Conservation (phyloP, 2,329 filamentous ascomycete genomes). For the Penicillium capsulatum region DNA sequence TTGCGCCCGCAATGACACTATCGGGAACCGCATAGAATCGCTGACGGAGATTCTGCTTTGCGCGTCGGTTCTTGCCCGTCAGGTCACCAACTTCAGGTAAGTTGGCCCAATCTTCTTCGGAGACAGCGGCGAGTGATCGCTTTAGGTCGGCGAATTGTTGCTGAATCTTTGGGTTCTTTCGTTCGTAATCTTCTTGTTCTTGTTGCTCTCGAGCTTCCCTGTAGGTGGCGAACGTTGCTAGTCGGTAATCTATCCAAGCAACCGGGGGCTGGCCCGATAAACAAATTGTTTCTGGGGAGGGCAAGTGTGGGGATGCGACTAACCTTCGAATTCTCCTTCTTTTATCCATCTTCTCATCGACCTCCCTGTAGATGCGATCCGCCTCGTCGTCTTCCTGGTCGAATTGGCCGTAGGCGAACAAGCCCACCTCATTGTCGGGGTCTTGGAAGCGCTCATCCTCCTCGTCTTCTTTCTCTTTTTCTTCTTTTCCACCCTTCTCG, state of each 20-base stretch:
- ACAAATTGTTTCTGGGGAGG: slow-evolving; percentile 50
- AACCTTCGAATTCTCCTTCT: slow-evolving; percentile 82
- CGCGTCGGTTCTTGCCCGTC: slow-evolving; percentile 86
- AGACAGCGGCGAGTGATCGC: slow-evolving; percentile 77
- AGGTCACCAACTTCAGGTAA: slow-evolving; percentile 94
- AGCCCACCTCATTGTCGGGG: slow-evolving; percentile 91
- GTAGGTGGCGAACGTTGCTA: slow-evolving; percentile 54
- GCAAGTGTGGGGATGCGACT: slow-evolving; percentile 44
- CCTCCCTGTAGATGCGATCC: slow-evolving; percentile 88
- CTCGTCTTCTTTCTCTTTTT: slow-evolving; percentile 66
- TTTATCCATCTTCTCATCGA: slow-evolving; percentile 96
- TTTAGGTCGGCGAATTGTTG: slow-evolving; percentile 97
- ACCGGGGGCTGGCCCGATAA: slow-evolving; percentile 58
- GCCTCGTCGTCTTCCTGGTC: slow-evolving; percentile 98
- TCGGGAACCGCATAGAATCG: slow-evolving; percentile 96
- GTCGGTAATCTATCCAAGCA: slow-evolving; percentile 76
- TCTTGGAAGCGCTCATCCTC: slow-evolving; percentile 85
- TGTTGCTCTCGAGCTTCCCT: slow-evolving; percentile 92
- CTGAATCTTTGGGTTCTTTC: slow-evolving; percentile 96
- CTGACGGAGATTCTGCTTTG: slow-evolving; percentile 75
- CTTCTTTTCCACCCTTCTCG: slow-evolving; percentile 59
- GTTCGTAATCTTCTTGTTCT: slow-evolving; percentile 92
- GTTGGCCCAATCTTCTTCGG: slow-evolving; percentile 94
- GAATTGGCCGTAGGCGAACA: slow-evolving; percentile 93
- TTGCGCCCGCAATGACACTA: slow-evolving; percentile 83